Percentiles rank a stretch among this genome's conserved stretches.
phyloP scores from a whole-genome alignment of 2,329 filamentous ascomycete species.

The Phoma sp. region DNA sequence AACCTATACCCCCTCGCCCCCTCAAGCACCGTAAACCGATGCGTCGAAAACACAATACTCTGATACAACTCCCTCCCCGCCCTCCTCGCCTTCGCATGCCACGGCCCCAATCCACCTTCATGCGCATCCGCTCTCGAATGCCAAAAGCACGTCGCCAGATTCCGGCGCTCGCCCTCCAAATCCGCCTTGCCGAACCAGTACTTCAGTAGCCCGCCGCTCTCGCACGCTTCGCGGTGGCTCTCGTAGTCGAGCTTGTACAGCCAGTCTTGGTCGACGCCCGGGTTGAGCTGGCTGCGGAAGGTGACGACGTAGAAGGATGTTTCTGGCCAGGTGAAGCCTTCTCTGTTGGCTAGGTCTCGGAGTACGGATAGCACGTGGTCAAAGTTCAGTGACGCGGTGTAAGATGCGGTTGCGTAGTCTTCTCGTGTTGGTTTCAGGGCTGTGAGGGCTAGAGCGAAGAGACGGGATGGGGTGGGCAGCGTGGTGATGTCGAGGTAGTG shows the following conservation, averaged over 20 bases:
- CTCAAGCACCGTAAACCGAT: slow-evolving; percentile 69
- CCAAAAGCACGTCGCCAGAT: slow-evolving; percentile 79
- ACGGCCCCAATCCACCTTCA: slow-evolving; percentile 65
- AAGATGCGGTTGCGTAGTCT: slow-evolving; percentile 80
- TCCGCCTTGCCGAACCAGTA: slow-evolving; percentile 90
- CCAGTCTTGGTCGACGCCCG: slow-evolving; percentile 70
- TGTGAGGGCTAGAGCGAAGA: slow-evolving; percentile 76
- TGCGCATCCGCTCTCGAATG: slow-evolving; percentile 66
- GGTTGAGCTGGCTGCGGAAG: slow-evolving; percentile 77
- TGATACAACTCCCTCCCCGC: slow-evolving; percentile 59
- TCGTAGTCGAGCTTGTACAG: slow-evolving; percentile 78
- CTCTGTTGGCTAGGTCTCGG: slow-evolving; percentile 57
- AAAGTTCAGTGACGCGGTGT: slow-evolving; percentile 82
- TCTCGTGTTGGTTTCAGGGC: slow-evolving; percentile 66
- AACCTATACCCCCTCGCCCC: slow-evolving; percentile 66
- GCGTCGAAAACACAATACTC: slow-evolving; percentile 50
- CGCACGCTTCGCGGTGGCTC: slow-evolving; percentile 80
- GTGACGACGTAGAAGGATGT: slow-evolving; percentile 82
- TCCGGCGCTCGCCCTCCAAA: slow-evolving; percentile 64
- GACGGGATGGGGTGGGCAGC: slow-evolving; percentile 69
- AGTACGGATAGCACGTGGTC: slow-evolving; percentile 66
- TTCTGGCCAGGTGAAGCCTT: slow-evolving; percentile 62
- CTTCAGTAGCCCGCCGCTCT: slow-evolving; percentile 82
- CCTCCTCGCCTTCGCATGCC: slow-evolving; percentile 61
- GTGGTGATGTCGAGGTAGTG: slow-evolving; percentile 77